Percentiles rank a stretch among this genome's conserved stretches.
Evolutionary conservation across 163 green algal genomes (phyloP).

Genomic region (Volvox carteri): DNA sequence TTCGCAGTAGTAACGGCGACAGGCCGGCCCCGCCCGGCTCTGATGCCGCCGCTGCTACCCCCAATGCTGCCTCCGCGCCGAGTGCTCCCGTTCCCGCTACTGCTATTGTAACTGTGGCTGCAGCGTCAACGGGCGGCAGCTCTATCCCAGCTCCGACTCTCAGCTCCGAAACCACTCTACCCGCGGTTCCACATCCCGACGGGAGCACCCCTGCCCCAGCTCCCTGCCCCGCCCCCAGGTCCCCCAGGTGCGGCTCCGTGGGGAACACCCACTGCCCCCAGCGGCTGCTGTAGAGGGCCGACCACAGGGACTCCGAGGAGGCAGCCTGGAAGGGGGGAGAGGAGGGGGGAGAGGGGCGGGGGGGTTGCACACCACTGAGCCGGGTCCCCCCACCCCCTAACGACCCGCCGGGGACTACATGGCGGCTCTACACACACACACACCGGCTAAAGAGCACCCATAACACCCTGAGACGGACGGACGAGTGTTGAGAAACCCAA

Average conservation of each 20-base stretch:
- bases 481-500: too few relatives aligned
- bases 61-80: background rate
- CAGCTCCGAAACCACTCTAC: background rate
- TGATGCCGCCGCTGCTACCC: background rate
- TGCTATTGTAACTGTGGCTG: background rate
- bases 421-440: too few relatives aligned
- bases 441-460: too few relatives aligned
- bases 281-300: slow-evolving; percentile 48
- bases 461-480: too few relatives aligned
- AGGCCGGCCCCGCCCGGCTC: background rate
- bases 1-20: background rate
- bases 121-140: background rate
- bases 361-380: too few relatives aligned
- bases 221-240: background rate
- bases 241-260: slow-evolving; percentile 30
- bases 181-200: background rate
- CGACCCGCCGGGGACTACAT: too few relatives aligned
- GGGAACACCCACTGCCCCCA: slow-evolving; percentile 67
- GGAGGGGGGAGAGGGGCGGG: background rate
- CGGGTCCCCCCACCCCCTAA: too few relatives aligned
- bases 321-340: background rate
- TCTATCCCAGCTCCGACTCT: background rate
- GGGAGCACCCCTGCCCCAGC: background rate
- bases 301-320: slow-evolving; percentile 41
- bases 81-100: too few relatives aligned